A percentile compares a stretch with the other conserved stretches of the same genome.
Evolutionary conservation across 352 stramenopile species (phyloP).

Genomic region (Plasmopara viticola): DNA sequence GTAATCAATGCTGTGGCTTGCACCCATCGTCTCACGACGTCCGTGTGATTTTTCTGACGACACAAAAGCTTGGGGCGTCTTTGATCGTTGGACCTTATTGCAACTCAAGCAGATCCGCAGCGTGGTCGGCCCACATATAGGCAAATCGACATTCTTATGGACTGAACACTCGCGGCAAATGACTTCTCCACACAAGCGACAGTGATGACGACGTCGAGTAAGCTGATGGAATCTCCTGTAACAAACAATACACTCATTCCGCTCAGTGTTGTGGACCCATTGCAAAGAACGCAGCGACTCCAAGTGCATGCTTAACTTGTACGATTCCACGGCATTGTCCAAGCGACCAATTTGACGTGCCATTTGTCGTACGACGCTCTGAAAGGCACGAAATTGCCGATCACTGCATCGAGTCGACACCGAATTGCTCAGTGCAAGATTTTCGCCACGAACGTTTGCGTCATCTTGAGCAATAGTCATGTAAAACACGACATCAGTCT

Average conservation of each 20-base stretch:
- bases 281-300: no score
- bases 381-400: constrained; percentile 56
- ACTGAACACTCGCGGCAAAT: constrained; percentile 72
- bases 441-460: no score
- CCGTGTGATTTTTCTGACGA: constrained; percentile 12
- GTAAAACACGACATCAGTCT: no score
- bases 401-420: constrained; percentile 30
- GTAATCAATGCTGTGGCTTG: neutral
- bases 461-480: no score
- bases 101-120: constrained; percentile 63
- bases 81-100: constrained; percentile 19
- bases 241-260: no score
- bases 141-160: constrained; percentile 63
- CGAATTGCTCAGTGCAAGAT: constrained; percentile 16
- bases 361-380: constrained; percentile 53
- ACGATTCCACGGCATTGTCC: constrained; percentile 54
- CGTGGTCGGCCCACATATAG: constrained; percentile 53
- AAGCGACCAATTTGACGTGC: constrained; percentile 44
- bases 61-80: constrained; percentile 10
- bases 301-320: constrained; percentile 52
- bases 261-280: no score
- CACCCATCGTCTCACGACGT: constrained; percentile 4
- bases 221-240: constrained; percentile 54
- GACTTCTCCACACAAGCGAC: constrained; percentile 65
- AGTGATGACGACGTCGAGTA: constrained; percentile 62